Evolutionary conservation across 2,329 filamentous ascomycete species (phyloP), one percentile per base, ranked within the genome.

Genomic region (Atkinsonella texensis): DNA sequence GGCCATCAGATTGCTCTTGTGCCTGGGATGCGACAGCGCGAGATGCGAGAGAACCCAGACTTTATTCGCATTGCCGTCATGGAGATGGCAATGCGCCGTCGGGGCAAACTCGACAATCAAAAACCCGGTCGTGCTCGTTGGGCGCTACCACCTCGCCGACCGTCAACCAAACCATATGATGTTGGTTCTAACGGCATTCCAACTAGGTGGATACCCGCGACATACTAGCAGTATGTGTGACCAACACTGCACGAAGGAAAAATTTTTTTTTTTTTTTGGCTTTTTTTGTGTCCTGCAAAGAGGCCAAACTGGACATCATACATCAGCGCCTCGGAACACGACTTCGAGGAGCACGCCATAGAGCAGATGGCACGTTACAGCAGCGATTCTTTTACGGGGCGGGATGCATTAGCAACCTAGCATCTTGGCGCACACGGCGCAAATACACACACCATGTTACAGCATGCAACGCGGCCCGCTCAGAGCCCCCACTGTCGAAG

Each of bases 41-140:
- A 85, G 63, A 77, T 84, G 71, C 78, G 82, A 32, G 82, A 85
- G 63, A 85, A 85, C 58, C 75, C 81, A 41, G 81, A 85, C 60
- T 85, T 85, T 60, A 84, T 85, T 60, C 77, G 82, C 58, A 78
- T 85, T 51, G 82, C 82, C 38, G 82, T 85, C 48, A 80, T 85
- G 75, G 82, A 85, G 61, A 84, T 85, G 77, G 77, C 81, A 12
- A 85, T 85, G 82, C 77, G 82, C 52, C 79, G 76, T 60, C 71
- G 71, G 43, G 82, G 82, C 57, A 85, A 85, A 64, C 70, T 85
- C 49, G 80, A 83, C 58, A 79, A 82, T 58, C 76, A 80, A 56
- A 76, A 76, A 51, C 80, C 81, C n/a, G 82, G 82, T 31, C 75
- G 81, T 47, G 82, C 82, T n/a, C 75, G 79, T 46, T 83, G 81